Conservation (phyloP, 352 stramenopile species). For the Globisporangium irregulare region DNA sequence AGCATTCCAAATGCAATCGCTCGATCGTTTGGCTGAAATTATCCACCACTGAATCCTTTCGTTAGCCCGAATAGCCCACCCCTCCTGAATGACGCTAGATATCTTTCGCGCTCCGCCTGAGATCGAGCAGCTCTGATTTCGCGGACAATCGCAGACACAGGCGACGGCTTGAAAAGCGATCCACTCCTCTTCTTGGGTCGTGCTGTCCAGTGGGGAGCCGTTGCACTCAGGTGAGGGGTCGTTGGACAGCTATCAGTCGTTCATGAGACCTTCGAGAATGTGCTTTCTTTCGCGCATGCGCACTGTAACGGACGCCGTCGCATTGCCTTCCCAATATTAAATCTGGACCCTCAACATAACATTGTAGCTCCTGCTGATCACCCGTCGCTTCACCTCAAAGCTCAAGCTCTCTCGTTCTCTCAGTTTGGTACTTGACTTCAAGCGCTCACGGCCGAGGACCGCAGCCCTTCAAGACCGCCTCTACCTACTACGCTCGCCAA, state of each 20-base stretch:
- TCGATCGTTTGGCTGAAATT: background rate
- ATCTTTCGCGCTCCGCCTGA: background rate
- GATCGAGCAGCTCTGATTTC: background rate
- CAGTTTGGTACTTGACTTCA: background rate
- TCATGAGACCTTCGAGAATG: background rate
- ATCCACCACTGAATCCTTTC: no score
- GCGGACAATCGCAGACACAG: background rate
- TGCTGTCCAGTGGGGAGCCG: background rate
- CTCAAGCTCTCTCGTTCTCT: background rate
- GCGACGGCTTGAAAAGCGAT: background rate
- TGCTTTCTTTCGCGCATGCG: slow-evolving; percentile 5
- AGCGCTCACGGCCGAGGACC: background rate
- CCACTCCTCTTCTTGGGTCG: background rate
- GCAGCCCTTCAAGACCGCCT: background rate
- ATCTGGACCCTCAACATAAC: background rate
- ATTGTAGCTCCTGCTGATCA: background rate
- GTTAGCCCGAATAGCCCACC: no score
- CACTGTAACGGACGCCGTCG: background rate
- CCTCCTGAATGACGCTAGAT: background rate
- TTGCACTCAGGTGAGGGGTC: background rate
- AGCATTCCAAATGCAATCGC: background rate
- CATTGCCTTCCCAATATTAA: background rate
- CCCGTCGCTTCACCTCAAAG: background rate
- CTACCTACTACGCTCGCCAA: background rate
- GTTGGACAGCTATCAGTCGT: background rate